Evolutionary conservation across 352 stramenopile species (phyloP).

Genomic region (Globisporangium camurandrum): DNA sequence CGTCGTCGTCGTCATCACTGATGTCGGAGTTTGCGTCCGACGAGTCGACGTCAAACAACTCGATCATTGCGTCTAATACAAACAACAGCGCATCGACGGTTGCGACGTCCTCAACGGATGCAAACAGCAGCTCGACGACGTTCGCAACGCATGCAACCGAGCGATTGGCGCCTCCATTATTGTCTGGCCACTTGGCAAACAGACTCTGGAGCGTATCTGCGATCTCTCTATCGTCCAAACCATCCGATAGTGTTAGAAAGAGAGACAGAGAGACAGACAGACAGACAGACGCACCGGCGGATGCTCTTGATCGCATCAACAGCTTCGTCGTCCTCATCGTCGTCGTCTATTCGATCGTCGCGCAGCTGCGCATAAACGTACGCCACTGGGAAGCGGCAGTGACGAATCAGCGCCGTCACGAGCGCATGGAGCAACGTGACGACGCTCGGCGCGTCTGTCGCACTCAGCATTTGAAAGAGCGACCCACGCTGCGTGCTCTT

Average conservation of each 20-base stretch:
- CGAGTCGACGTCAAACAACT: constrained; percentile 80
- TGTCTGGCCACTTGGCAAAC: constrained; percentile 72
- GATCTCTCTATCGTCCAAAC: constrained; percentile 81
- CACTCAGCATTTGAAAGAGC: constrained; percentile 30
- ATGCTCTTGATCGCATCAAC: constrained; percentile 43
- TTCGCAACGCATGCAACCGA: constrained; percentile 53
- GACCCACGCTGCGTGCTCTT: constrained; percentile 34
- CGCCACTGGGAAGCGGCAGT: constrained; percentile 50
- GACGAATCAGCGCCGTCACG: constrained; percentile 57
- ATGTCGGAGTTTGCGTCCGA: constrained; percentile 51
- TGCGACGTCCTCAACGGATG: constrained; percentile 37
- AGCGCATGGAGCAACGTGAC: constrained; percentile 44
- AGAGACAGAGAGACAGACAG: neutral
- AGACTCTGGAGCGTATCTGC: constrained; percentile 75
- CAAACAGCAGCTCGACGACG: constrained; percentile 39
- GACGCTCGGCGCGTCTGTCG: constrained; percentile 23
- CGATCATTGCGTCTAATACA: constrained; percentile 66
- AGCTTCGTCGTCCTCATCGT: constrained; percentile 48
- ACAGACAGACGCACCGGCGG: constrained; percentile 33
- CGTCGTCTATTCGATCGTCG: constrained; percentile 39
- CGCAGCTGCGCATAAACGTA: constrained; percentile 52
- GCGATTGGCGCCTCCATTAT: constrained; percentile 15
- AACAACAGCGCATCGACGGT: constrained; percentile 62
- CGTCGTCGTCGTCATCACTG: constrained; percentile 9
- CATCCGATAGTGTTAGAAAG: no score